Evolutionary conservation across 176 grass and related monocot genomes (phyloP).

Genomic region (Guadua angustifolia): DNA sequence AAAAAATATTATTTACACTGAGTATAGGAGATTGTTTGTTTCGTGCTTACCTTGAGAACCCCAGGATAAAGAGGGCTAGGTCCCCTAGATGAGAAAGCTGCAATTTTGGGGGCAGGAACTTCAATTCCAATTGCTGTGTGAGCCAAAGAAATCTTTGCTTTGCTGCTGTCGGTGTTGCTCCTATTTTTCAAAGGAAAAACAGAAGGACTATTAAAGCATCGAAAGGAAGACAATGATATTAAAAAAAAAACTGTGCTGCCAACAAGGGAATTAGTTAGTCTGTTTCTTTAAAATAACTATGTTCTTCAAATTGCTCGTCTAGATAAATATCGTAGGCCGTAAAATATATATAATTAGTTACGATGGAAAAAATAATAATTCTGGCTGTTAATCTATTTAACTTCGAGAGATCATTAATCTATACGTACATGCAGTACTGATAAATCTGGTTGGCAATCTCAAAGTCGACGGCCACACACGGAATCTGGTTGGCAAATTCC

Average conservation of each 20-base stretch:
- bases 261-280: too few species aligned
- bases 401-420: too few species aligned
- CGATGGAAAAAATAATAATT: too few species aligned
- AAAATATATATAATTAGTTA: too few species aligned
- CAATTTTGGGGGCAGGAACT: conserved; percentile 43
- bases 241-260: too few species aligned
- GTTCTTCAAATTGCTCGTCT: too few species aligned
- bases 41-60: conserved; percentile 48
- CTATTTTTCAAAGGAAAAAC: not conserved
- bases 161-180: not conserved
- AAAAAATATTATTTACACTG: too few species aligned
- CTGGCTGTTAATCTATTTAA: too few species aligned
- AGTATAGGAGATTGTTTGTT: too few species aligned
- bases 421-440: conserved; percentile 5
- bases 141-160: conserved; percentile 35
- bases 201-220: not conserved
- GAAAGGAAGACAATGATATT: too few species aligned
- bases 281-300: too few species aligned
- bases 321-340: too few species aligned
- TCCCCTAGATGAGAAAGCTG: conserved; percentile 50
- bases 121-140: conserved; percentile 22
- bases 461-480: conserved; percentile 29
- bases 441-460: conserved; percentile 28
- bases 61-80: conserved; percentile 34
- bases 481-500: not conserved